Percentiles rank a stretch among this genome's conserved stretches.
Conservation (phyloP, 108 stramenopile genomes). For the Fistulifera pelliculosa region DNA sequence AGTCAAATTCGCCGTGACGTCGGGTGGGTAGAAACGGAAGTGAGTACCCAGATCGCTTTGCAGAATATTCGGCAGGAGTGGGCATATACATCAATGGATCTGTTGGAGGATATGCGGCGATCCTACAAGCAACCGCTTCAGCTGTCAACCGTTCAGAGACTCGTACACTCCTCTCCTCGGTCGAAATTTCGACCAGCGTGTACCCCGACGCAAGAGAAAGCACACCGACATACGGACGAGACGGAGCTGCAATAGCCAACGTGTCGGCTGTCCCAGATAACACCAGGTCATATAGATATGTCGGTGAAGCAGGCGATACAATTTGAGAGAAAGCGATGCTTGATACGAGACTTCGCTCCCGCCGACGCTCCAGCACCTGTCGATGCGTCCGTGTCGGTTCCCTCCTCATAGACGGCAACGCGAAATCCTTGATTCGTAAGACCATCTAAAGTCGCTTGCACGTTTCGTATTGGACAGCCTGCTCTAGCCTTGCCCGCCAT, state of each 20-base stretch:
- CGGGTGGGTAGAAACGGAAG: slow-evolving; percentile 5
- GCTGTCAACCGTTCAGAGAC: slow-evolving; percentile 71
- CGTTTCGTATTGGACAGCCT: slow-evolving; percentile 85
- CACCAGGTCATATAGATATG: slow-evolving; percentile 83
- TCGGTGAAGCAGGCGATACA: slow-evolving; percentile 84
- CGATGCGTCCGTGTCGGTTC: slow-evolving; percentile 24
- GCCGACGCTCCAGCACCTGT: slow-evolving; percentile 9
- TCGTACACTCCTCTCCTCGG: slow-evolving; percentile 60
- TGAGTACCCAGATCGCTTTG: slow-evolving; percentile 24
- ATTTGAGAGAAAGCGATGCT: slow-evolving; percentile 76
- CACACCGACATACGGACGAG: slow-evolving; percentile 75
- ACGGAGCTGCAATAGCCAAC: slow-evolving; percentile 13
- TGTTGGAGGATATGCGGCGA: slow-evolving; percentile 70
- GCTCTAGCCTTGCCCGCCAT: slow-evolving; percentile 90
- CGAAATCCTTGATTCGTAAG: slow-evolving; percentile 76
- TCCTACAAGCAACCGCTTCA: slow-evolving; percentile 76
- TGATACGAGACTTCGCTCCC: slow-evolving; percentile 26
- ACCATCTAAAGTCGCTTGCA: slow-evolving; percentile 84
- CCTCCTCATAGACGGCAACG: slow-evolving; percentile 91
- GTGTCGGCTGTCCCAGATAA: slow-evolving; percentile 30
- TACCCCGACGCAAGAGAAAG: slow-evolving; percentile 60
- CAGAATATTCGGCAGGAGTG: slow-evolving; percentile 11
- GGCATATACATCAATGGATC: slow-evolving; percentile 69
- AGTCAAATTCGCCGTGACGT: neutral
- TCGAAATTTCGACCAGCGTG: slow-evolving; percentile 58